phyloP scores from a whole-genome alignment of 768 basidiomycete genomes.

The Tylopilus rubrobrunneus region DNA sequence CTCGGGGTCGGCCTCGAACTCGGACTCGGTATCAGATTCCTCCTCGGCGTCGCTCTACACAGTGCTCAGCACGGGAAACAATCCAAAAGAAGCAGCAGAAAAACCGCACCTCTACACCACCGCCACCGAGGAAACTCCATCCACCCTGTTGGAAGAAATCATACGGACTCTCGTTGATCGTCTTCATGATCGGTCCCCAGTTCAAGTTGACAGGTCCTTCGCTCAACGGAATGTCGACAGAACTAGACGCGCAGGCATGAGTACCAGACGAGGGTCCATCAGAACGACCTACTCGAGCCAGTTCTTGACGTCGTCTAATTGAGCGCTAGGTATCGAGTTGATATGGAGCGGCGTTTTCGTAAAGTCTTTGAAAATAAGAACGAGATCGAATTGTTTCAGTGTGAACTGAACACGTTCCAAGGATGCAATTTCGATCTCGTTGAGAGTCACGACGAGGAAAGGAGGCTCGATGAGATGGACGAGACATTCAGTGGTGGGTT shows the following conservation, averaged over 20 bases:
- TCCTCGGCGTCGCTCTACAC: slow-evolving; percentile 54
- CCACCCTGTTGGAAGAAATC: slow-evolving; percentile 97
- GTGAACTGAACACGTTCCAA: slow-evolving; percentile 96
- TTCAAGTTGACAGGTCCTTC: slow-evolving; percentile 97
- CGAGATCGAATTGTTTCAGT: slow-evolving; percentile 94
- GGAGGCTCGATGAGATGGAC: slow-evolving; percentile 94
- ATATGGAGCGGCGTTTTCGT: slow-evolving; percentile 89
- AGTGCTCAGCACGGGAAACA: slow-evolving; percentile 30
- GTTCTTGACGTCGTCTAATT: slow-evolving; percentile 96
- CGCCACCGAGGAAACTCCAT: slow-evolving; percentile 86
- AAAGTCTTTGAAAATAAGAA: slow-evolving; percentile 97
- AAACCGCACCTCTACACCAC: slow-evolving; percentile 61
- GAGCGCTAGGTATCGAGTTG: slow-evolving; percentile 88
- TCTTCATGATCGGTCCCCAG: slow-evolving; percentile 99
- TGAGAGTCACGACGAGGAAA: slow-evolving; percentile 91
- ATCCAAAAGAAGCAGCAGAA: slow-evolving; percentile 9
- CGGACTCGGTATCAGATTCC: slow-evolving; percentile 65
- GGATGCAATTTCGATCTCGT: slow-evolving; percentile 95
- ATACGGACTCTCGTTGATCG: slow-evolving; percentile 91
- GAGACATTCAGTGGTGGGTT: slow-evolving; percentile 95
- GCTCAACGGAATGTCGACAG: slow-evolving; percentile 93
- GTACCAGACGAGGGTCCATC: background rate
- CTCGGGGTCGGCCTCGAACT: slow-evolving; percentile 52
- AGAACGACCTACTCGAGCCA: slow-evolving; percentile 84
- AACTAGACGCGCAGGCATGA: slow-evolving; percentile 46